Conservation (phyloP, 2,329 filamentous ascomycete genomes). For the Calonectria pauciramosa region DNA sequence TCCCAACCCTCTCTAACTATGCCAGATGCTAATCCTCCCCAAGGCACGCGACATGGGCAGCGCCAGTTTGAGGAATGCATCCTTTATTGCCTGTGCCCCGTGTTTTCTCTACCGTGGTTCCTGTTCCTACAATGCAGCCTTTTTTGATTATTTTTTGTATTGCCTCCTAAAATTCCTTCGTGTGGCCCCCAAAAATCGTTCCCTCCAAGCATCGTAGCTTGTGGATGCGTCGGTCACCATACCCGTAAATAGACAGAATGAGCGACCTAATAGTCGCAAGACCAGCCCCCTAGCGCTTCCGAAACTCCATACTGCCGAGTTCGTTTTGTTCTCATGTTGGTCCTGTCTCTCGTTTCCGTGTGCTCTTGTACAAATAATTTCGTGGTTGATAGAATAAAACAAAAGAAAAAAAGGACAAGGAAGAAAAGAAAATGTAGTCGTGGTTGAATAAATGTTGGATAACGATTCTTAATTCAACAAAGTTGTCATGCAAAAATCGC, state of each 20-base stretch:
- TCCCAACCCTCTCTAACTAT: background rate
- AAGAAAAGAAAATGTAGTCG: background rate
- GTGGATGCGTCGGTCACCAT: background rate
- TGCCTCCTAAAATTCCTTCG: background rate
- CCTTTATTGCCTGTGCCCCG: no score
- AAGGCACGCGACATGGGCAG: background rate
- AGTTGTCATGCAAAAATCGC: conserved; percentile 14
- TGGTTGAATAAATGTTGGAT: conserved; percentile 6
- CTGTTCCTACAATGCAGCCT: background rate
- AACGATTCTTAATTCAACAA: background rate
- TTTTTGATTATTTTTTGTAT: background rate
- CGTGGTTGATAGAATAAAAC: conserved; percentile 35
- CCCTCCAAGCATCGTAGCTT: conserved; percentile 1
- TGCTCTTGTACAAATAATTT: conserved; percentile 28
- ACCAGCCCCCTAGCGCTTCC: background rate
- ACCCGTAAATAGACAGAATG: background rate
- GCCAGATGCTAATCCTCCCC: background rate
- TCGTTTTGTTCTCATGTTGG: conserved; percentile 10
- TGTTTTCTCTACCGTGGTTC: background rate
- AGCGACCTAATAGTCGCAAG: conserved; percentile 8
- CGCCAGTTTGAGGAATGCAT: background rate
- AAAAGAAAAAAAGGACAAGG: conserved; percentile 4
- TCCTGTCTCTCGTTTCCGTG: conserved; percentile 8
- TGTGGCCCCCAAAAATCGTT: background rate
- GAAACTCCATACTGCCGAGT: conserved; percentile 18